A percentile compares a stretch with the other conserved stretches of the same genome.
These are phyloP conservation scores for Parmelia sp. DNA, from an alignment of 495 filamentous ascomycete species.

Conservation along the genomic window DNA sequence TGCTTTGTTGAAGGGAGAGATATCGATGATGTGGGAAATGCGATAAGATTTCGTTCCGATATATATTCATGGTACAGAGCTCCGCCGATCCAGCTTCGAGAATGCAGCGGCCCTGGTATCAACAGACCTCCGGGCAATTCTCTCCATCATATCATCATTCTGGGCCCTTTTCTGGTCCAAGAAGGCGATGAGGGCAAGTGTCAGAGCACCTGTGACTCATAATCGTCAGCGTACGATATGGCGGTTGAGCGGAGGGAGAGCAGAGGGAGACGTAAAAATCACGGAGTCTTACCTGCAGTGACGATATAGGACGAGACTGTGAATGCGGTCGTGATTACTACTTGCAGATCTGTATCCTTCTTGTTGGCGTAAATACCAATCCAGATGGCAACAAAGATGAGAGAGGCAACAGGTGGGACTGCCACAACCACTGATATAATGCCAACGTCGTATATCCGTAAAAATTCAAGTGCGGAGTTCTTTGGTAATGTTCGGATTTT, in stretches of 20 bases:
- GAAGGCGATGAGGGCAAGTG: background rate
- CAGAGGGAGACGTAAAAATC: background rate
- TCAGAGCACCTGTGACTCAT: background rate
- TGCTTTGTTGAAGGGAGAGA: no score
- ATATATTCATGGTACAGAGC: background rate
- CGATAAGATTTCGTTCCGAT: no score
- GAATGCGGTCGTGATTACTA: background rate
- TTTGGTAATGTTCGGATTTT: background rate
- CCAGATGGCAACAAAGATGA: background rate
- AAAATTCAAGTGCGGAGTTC: background rate
- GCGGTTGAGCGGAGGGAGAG: no score
- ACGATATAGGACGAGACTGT: background rate
- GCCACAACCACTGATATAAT: background rate
- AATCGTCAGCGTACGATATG: background rate
- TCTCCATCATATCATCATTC: background rate
- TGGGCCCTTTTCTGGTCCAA: conserved; percentile 1
- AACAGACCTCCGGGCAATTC: background rate
- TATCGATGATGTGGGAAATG: no score
- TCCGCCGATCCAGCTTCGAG: background rate
- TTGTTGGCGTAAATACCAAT: background rate
- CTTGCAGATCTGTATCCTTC: background rate
- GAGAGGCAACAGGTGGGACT: background rate
- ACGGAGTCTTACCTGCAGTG: background rate
- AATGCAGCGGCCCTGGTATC: conserved; percentile 2
- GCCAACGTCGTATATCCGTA: conserved; percentile 1